Conservation (phyloP, 1,139 yeast genomes). For the Lodderomyces metapsilosis region DNA sequence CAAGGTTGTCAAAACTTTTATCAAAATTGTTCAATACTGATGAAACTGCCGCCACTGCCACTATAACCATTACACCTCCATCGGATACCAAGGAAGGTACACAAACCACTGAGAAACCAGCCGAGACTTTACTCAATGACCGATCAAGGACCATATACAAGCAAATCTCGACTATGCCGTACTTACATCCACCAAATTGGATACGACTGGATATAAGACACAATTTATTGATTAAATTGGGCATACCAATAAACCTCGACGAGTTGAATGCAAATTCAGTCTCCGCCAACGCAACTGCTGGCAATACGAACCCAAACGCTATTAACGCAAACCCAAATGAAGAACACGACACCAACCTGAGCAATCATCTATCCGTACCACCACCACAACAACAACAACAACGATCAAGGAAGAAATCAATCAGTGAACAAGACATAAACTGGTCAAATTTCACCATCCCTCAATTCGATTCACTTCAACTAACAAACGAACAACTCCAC, state of each 20-base stretch:
- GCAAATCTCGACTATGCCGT: constrained; percentile 40
- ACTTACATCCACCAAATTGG: constrained; percentile 57
- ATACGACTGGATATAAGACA: constrained; percentile 55
- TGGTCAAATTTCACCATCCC: constrained; percentile 34
- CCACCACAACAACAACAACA: neutral
- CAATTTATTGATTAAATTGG: constrained; percentile 52
- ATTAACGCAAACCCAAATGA: neutral
- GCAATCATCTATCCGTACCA: neutral
- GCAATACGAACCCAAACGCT: too few species aligned
- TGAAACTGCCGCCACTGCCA: neutral
- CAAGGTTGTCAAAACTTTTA: constrained; percentile 20
- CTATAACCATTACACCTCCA: neutral
- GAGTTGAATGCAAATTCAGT: constrained; percentile 31
- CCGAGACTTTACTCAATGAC: constrained; percentile 21
- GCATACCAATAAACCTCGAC: constrained; percentile 60
- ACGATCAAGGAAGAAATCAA: constrained; percentile 20
- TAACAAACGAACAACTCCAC: constrained; percentile 20
- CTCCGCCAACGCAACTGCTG: too few species aligned
- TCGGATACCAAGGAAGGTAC: too few species aligned
- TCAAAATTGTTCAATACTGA: constrained; percentile 20
- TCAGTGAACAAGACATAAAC: constrained; percentile 29
- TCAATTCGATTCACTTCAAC: constrained; percentile 21
- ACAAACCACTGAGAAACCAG: neutral
- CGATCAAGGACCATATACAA: constrained; percentile 28
- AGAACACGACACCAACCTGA: neutral